phyloP scores from a whole-genome alignment of 768 basidiomycete genomes.

The Leccinellum rugosiceps region DNA sequence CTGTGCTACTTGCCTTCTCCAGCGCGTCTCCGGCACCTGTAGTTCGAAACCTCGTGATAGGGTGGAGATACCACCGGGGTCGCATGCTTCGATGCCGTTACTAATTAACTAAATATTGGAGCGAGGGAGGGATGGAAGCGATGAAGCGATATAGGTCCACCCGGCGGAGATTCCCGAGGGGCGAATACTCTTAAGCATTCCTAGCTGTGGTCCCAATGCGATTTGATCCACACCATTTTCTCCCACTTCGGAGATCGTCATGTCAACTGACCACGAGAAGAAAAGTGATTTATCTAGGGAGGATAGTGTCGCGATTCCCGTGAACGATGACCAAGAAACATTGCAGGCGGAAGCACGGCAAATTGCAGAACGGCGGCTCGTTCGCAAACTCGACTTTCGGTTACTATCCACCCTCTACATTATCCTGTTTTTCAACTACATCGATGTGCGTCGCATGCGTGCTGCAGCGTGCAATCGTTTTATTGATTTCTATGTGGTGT shows the following conservation, averaged over 20 bases:
- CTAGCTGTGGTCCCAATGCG: no score
- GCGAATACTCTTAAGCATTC: not conserved
- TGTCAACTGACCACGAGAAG: slow-evolving; percentile 17
- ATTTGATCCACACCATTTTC: not conserved
- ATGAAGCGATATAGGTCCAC: no score
- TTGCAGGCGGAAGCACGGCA: slow-evolving; percentile 5
- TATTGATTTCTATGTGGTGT: not conserved
- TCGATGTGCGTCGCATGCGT: slow-evolving; percentile 44
- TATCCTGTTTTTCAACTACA: slow-evolving; percentile 66
- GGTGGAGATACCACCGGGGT: no score
- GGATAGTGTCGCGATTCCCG: not conserved
- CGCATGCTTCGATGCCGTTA: no score
- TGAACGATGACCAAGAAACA: not conserved
- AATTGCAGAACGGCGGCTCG: slow-evolving; percentile 32
- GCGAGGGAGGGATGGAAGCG: no score
- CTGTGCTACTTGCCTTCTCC: no score
- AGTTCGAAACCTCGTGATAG: no score
- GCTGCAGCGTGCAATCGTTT: not conserved
- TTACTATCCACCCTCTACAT: slow-evolving; percentile 55
- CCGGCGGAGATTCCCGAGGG: not conserved
- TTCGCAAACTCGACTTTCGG: slow-evolving; percentile 54
- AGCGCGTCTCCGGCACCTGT: no score
- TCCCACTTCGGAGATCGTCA: not conserved
- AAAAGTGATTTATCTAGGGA: slow-evolving; percentile 8
- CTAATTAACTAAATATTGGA: no score